A percentile compares a stretch with the other conserved stretches of the same genome.
These are phyloP conservation scores for Xylaria scruposa DNA, from an alignment of 495 filamentous ascomycete genomes.

Conservation along the genomic window DNA sequence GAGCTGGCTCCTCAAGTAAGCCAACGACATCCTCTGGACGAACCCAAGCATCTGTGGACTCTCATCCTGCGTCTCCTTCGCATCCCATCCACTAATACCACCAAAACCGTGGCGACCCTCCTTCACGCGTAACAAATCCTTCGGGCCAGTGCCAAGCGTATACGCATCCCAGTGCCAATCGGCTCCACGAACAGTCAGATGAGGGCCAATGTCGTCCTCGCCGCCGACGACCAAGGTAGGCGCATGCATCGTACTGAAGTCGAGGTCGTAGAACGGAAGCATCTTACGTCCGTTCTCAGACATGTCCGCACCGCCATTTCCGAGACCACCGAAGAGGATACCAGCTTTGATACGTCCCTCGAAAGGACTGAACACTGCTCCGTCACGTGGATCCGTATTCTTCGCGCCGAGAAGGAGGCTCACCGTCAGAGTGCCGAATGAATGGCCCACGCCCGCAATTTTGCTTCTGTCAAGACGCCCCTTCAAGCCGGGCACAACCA, in stretches of 20 bases:
- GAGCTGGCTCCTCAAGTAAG: constrained; percentile 49
- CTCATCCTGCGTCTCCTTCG: constrained; percentile 49
- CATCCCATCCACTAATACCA: constrained; percentile 51
- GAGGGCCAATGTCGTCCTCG: constrained; percentile 45
- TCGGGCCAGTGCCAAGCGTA: constrained; percentile 42
- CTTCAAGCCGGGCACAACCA: constrained; percentile 14
- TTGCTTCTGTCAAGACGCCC: constrained; percentile 40
- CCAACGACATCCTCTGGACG: constrained; percentile 50
- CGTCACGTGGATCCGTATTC: constrained; percentile 42
- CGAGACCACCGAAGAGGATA: constrained; percentile 44
- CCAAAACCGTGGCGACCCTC: constrained; percentile 48
- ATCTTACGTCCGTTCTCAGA: constrained; percentile 35
- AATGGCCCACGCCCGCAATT: constrained; percentile 52
- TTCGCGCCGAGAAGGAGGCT: constrained; percentile 46
- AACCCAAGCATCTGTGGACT: constrained; percentile 44
- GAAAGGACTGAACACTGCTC: constrained; percentile 4
- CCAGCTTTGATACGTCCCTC: constrained; percentile 51
- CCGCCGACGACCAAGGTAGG: constrained; percentile 50
- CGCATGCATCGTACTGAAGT: constrained; percentile 47
- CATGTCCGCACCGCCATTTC: constrained; percentile 36
- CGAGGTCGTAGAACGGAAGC: constrained; percentile 42
- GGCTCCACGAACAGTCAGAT: constrained; percentile 45
- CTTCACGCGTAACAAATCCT: constrained; percentile 45
- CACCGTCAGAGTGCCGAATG: constrained; percentile 47
- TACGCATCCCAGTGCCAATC: constrained; percentile 53